Percentiles rank a stretch among this genome's conserved stretches.
These are phyloP conservation scores for Scedosporium apiospermum DNA, from an alignment of 2,329 filamentous ascomycete genomes.

Conservation along the genomic window DNA sequence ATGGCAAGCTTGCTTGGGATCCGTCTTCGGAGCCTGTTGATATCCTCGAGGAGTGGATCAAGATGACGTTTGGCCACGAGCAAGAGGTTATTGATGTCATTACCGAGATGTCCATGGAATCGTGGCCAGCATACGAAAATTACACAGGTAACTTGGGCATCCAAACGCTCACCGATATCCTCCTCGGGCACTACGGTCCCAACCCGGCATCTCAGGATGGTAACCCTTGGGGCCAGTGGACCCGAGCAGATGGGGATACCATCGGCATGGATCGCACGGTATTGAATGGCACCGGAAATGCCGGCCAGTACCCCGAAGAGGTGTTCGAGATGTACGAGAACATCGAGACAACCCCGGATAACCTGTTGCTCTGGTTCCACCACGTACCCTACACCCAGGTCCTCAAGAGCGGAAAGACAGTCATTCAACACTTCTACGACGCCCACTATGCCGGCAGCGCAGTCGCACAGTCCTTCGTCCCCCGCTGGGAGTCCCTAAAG, in stretches of 20 bases:
- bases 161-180: constrained; percentile 59
- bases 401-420: constrained; percentile 54
- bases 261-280: constrained; percentile 68
- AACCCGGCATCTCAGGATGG: constrained; percentile 57
- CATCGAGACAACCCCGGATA: constrained; percentile 34
- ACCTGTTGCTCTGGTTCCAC: constrained; percentile 65
- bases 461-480: constrained; percentile 49
- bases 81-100: constrained; percentile 46
- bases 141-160: constrained; percentile 63
- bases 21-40: constrained; percentile 30
- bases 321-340: constrained; percentile 49
- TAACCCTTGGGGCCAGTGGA: constrained; percentile 66
- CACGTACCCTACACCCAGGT: constrained; percentile 58
- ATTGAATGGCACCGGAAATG: constrained; percentile 54
- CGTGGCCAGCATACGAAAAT: constrained; percentile 63
- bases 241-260: constrained; percentile 46
- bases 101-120: constrained; percentile 54
- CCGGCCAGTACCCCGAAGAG: constrained; percentile 56
- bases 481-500: constrained; percentile 42
- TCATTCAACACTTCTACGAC: constrained; percentile 59
- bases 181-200: constrained; percentile 58
- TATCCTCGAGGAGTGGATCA: constrained; percentile 57
- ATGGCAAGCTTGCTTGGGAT: constrained; percentile 58
- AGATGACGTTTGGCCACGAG: constrained; percentile 53
- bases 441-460: constrained; percentile 51